Percentiles rank a stretch among this genome's conserved stretches.
These are phyloP conservation scores for Pneumocystis jirovecii DNA, from an alignment of 1,139 yeast species.

Conservation along the genomic window DNA sequence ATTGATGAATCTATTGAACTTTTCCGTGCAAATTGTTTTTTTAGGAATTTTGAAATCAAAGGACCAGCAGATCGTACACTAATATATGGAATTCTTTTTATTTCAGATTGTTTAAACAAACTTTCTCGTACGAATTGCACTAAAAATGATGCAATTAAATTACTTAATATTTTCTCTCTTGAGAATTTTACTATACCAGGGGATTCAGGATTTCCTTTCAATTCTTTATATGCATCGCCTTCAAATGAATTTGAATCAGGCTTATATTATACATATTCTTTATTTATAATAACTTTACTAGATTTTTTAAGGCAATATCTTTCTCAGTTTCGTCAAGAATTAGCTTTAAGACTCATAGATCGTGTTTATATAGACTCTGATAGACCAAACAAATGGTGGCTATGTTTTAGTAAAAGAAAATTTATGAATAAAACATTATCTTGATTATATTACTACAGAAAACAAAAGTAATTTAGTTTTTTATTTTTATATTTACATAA, in stretches of 20 bases:
- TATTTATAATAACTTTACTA: neutral
- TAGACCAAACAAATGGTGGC: constrained; percentile 55
- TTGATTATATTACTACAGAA: neutral
- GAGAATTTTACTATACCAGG: constrained; percentile 91
- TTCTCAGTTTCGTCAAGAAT: constrained; percentile 87
- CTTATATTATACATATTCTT: neutral
- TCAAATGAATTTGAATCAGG: constrained; percentile 47
- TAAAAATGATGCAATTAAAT: constrained; percentile 51
- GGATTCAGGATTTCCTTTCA: constrained; percentile 83
- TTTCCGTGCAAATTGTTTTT: constrained; percentile 89
- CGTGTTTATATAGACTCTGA: constrained; percentile 43
- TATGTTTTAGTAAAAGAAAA: constrained; percentile 85
- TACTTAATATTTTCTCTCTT: constrained; percentile 66
- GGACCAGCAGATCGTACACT: constrained; percentile 91
- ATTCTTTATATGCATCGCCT: constrained; percentile 68
- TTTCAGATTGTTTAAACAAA: constrained; percentile 67
- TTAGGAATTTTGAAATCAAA: constrained; percentile 90
- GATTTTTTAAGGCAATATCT: constrained; percentile 68
- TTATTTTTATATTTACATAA: neutral
- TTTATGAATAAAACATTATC: constrained; percentile 72
- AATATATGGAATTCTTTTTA: constrained; percentile 85
- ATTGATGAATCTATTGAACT: constrained; percentile 81
- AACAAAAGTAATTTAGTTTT: neutral
- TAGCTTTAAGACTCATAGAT: constrained; percentile 63
- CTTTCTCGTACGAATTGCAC: constrained; percentile 28